Percentiles rank a stretch among this genome's conserved stretches.
These are phyloP conservation scores for Teunomyces barrocoloradensis DNA, from an alignment of 805 yeast species.

Conservation along the genomic window DNA sequence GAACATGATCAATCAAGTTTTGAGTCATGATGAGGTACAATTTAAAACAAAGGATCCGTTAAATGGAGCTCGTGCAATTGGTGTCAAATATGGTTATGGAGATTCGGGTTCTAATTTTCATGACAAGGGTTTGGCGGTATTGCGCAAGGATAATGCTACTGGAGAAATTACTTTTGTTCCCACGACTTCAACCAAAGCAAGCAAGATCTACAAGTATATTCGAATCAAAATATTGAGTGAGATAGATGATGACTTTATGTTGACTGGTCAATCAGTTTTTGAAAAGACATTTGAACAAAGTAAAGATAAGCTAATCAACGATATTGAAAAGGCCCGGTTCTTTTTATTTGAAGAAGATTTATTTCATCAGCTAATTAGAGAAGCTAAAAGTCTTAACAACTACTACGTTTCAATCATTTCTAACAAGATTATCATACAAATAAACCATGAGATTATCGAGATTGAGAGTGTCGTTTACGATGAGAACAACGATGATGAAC, in stretches of 20 bases:
- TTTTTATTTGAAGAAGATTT: constrained; percentile 86
- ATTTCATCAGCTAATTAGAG: constrained; percentile 72
- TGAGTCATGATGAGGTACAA: constrained; percentile 55
- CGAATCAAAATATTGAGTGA: constrained; percentile 59
- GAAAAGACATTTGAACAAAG: constrained; percentile 33
- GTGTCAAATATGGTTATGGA: constrained; percentile 86
- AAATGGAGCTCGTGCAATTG: constrained; percentile 52
- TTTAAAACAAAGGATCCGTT: constrained; percentile 61
- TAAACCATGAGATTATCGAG: constrained; percentile 66
- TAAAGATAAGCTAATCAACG: constrained; percentile 46
- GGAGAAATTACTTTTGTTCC: constrained; percentile 38
- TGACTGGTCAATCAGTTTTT: constrained; percentile 57
- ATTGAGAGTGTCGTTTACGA: constrained; percentile 58
- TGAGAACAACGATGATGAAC: constrained; percentile 39
- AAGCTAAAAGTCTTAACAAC: constrained; percentile 66
- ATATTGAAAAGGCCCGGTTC: constrained; percentile 65
- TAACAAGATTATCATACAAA: constrained; percentile 62
- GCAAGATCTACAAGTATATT: constrained; percentile 46
- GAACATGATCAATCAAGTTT: constrained; percentile 48
- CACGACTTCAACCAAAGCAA: constrained; percentile 24
- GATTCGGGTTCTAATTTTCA: constrained; percentile 82
- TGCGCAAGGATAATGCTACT: constrained; percentile 46
- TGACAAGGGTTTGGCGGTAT: constrained; percentile 73
- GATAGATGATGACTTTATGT: constrained; percentile 49
- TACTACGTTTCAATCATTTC: constrained; percentile 65